A percentile compares a stretch with the other conserved stretches of the same genome.
These are phyloP conservation scores for Penicillium sp. DNA, from an alignment of 2,329 filamentous ascomycete genomes.

Conservation along the genomic window DNA sequence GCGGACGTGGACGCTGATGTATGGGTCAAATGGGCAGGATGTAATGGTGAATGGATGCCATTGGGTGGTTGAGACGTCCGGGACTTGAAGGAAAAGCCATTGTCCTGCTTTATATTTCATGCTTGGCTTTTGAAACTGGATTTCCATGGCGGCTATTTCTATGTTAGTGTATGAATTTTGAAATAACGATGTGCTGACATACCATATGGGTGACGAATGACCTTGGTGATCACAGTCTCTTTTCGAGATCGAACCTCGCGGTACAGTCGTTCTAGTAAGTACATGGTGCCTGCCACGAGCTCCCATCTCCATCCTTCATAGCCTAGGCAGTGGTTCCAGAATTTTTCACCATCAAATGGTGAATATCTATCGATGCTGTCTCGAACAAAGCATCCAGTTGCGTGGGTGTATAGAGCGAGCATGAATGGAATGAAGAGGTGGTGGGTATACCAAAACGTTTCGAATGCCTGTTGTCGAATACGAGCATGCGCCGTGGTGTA, in stretches of 20 bases:
- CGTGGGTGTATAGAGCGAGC: slow-evolving; percentile 91
- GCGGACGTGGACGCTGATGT: slow-evolving; percentile 90
- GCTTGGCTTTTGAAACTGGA: slow-evolving; percentile 93
- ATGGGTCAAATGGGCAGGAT: slow-evolving; percentile 93
- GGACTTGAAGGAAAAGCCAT: slow-evolving; percentile 95
- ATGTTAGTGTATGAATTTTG: neutral
- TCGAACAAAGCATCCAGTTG: slow-evolving; percentile 93
- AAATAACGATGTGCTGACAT: slow-evolving; percentile 32
- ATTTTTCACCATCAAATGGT: slow-evolving; percentile 77
- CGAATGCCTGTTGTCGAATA: slow-evolving; percentile 94
- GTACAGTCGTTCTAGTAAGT: slow-evolving; percentile 84
- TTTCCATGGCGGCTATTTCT: slow-evolving; percentile 81
- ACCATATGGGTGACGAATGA: slow-evolving; percentile 94
- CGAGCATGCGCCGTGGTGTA: slow-evolving; percentile 92
- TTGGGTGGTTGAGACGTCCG: slow-evolving; percentile 81
- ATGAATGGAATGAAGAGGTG: slow-evolving; percentile 98
- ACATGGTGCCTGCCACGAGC: slow-evolving; percentile 79
- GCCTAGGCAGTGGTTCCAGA: slow-evolving; percentile 91
- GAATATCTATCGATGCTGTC: slow-evolving; percentile 72
- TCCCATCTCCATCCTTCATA: slow-evolving; percentile 99
- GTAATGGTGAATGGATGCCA: slow-evolving; percentile 99
- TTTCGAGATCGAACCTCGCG: slow-evolving; percentile 84
- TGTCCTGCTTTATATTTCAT: slow-evolving; percentile 99
- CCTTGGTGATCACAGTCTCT: slow-evolving; percentile 85
- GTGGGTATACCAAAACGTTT: slow-evolving; percentile 99